phyloP scores from a whole-genome alignment of 2,329 filamentous ascomycete species.

The Colletotrichum echinochloae region DNA sequence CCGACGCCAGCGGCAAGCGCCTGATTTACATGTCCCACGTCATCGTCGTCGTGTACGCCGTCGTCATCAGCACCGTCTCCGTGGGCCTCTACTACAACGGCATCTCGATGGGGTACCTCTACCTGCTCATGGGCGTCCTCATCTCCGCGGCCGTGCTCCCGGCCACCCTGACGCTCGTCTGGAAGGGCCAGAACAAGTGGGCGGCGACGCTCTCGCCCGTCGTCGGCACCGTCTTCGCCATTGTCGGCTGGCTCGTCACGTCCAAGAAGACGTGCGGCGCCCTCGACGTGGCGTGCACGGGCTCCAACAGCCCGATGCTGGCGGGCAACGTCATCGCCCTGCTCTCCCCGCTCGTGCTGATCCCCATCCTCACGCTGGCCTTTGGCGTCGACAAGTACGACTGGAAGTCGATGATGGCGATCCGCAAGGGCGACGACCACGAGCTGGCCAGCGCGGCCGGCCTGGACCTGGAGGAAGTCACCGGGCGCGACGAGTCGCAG shows the following conservation, averaged over 20 bases:
- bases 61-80: conserved; percentile 82
- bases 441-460: conserved; percentile 74
- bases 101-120: conserved; percentile 89
- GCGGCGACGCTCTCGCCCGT: conserved; percentile 77
- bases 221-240: conserved; percentile 73
- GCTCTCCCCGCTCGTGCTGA: conserved; percentile 79
- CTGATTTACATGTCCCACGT: conserved; percentile 85
- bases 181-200: conserved; percentile 81
- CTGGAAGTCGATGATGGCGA: conserved; percentile 84
- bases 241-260: conserved; percentile 82
- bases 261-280: conserved; percentile 75
- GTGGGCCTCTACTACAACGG: conserved; percentile 80
- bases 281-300: conserved; percentile 80
- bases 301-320: conserved; percentile 87
- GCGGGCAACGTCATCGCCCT: conserved; percentile 88
- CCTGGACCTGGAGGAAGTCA: conserved; percentile 73
- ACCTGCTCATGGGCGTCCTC: conserved; percentile 91
- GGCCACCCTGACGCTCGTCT: conserved; percentile 82
- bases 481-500: conserved; percentile 55
- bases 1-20: conserved; percentile 76
- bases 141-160: conserved; percentile 89
- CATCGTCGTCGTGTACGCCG: conserved; percentile 76
- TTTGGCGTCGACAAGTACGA: conserved; percentile 78
- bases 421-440: conserved; percentile 82
- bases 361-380: conserved; percentile 79